These are phyloP conservation scores for Galerina marginata DNA, from an alignment of 768 basidiomycete genomes.

Conservation along the genomic window DNA sequence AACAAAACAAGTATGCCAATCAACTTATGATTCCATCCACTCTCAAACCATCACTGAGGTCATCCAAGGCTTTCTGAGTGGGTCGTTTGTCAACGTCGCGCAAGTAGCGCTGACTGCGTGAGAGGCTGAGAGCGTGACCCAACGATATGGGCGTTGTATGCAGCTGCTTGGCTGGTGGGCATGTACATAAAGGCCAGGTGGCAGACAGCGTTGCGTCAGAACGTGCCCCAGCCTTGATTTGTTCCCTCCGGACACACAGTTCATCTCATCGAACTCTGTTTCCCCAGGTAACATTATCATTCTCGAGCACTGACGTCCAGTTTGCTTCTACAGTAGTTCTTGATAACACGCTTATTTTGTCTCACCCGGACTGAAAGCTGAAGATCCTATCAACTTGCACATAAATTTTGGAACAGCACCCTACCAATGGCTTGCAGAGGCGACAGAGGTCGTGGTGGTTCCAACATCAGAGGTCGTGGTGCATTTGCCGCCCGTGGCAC, in stretches of 20 bases:
- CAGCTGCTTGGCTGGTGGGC: too few relatives aligned
- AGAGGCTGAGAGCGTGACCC: too few relatives aligned
- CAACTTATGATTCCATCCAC: too few relatives aligned
- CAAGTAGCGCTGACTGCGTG: too few relatives aligned
- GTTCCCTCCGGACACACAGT: conserved; percentile 31
- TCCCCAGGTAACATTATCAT: conserved; percentile 31
- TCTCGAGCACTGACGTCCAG: conserved; percentile 1
- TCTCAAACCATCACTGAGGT: too few relatives aligned
- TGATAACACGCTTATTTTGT: conserved; percentile 6
- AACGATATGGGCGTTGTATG: too few relatives aligned
- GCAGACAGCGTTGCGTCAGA: too few relatives aligned
- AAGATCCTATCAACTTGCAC: neutral
- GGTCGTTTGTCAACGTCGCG: too few relatives aligned
- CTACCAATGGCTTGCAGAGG: conserved; percentile 34
- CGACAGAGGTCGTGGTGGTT: conserved; percentile 44
- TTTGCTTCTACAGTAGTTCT: neutral
- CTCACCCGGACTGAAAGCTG: conserved; percentile 3
- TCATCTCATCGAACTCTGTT: conserved; percentile 30
- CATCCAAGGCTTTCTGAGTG: too few relatives aligned
- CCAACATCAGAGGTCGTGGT: conserved; percentile 24
- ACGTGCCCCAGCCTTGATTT: conserved; percentile 22
- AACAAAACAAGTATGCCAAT: too few relatives aligned
- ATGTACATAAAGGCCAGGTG: too few relatives aligned
- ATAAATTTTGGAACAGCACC: too few relatives aligned
- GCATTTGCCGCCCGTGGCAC: conserved; percentile 28